phyloP scores from a whole-genome alignment of 108 stramenopile species.

The Bacterosira constricta region DNA sequence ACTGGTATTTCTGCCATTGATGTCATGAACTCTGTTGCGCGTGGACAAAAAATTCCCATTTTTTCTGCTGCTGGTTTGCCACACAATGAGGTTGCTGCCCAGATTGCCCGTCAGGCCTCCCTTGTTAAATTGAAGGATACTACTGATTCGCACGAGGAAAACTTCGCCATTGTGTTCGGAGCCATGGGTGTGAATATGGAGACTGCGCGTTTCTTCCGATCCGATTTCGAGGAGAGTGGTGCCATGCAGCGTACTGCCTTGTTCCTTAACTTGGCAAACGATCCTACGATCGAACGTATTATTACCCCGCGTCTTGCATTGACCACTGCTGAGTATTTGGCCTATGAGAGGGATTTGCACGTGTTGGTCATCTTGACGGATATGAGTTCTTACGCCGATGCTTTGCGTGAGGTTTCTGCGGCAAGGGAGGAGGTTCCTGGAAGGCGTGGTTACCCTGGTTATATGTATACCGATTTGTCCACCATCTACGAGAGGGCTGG shows the following conservation, averaged over 20 bases:
- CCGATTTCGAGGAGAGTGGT: slow-evolving; percentile 98
- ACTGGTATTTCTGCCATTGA: slow-evolving; percentile 99
- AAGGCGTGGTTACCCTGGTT: slow-evolving; percentile 99
- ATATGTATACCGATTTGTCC: slow-evolving; percentile 99
- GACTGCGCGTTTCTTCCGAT: slow-evolving; percentile 98
- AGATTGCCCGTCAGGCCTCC: slow-evolving; percentile 99
- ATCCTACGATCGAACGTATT: slow-evolving; percentile 99
- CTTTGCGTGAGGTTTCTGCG: slow-evolving; percentile 99
- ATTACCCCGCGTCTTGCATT: slow-evolving; percentile 99
- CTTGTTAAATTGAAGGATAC: slow-evolving; percentile 97
- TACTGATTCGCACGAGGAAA: slow-evolving; percentile 97
- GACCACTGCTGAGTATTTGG: slow-evolving; percentile 99
- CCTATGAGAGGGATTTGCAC: slow-evolving; percentile 99
- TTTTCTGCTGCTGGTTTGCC: slow-evolving; percentile 99
- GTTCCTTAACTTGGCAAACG: slow-evolving; percentile 99
- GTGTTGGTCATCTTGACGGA: slow-evolving; percentile 99
- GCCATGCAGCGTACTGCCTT: slow-evolving; percentile 99
- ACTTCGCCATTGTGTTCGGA: slow-evolving; percentile 99
- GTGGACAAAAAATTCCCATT: slow-evolving; percentile 99
- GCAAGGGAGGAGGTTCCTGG: slow-evolving; percentile 99
- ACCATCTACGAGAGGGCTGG: slow-evolving; percentile 99
- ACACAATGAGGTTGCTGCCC: slow-evolving; percentile 99
- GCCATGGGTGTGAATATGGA: slow-evolving; percentile 99
- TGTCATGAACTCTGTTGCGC: slow-evolving; percentile 99
- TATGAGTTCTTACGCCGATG: slow-evolving; percentile 99